phyloP scores from a whole-genome alignment of 192 early-diverging fungal genomes.

The Entomortierella chlamydospora region DNA sequence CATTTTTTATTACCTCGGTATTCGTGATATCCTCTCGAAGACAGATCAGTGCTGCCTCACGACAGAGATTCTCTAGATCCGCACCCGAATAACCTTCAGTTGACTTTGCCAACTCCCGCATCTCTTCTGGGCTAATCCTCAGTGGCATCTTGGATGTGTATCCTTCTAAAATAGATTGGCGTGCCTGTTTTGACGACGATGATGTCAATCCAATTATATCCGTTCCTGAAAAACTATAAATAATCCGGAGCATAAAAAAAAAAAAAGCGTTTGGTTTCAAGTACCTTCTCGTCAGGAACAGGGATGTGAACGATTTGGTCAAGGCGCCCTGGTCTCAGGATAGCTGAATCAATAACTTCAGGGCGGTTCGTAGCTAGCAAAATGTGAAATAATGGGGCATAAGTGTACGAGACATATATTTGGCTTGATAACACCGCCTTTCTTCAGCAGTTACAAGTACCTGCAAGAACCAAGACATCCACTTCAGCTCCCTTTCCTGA shows the following conservation, averaged over 20 bases:
- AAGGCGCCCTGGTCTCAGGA: conserved; percentile 87
- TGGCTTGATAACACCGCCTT: too few species aligned
- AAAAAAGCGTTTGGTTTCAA: not conserved
- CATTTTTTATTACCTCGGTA: conserved; percentile 54
- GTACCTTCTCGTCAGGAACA: conserved; percentile 66
- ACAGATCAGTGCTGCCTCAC: conserved; percentile 80
- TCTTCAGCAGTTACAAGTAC: too few species aligned
- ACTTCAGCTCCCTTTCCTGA: conserved; percentile 46
- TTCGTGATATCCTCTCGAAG: conserved; percentile 70
- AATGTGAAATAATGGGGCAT: not conserved
- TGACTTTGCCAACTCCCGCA: conserved; percentile 57
- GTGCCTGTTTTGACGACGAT: conserved; percentile 24
- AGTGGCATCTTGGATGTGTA: conserved; percentile 67
- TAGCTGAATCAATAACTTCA: conserved; percentile 80
- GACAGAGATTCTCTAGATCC: conserved; percentile 84
- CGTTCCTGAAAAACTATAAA: too few species aligned
- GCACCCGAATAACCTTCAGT: conserved; percentile 78
- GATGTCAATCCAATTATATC: too few species aligned
- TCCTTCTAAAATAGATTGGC: conserved; percentile 67
- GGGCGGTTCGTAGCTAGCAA: conserved; percentile 79
- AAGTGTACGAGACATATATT: too few species aligned
- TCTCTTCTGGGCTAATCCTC: conserved; percentile 55
- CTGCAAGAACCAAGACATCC: conserved; percentile 77
- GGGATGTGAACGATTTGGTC: conserved; percentile 81
- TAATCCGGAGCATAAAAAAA: not conserved